Base-by-base conservation (phyloP, 2,329 filamentous ascomycete genomes). In the Phialophora chinensis region DNA sequence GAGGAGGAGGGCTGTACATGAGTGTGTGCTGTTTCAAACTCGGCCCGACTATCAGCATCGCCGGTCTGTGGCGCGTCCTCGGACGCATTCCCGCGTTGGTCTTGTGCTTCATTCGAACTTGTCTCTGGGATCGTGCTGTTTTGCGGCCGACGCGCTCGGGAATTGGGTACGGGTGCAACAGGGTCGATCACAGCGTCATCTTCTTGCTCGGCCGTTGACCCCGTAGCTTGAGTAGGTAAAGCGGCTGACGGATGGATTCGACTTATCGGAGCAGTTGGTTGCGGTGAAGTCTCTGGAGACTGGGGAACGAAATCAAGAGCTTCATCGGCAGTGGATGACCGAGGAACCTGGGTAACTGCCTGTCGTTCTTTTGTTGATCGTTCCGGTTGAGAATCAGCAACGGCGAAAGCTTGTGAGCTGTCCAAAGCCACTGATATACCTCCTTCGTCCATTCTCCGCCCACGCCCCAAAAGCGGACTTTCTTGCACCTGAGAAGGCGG, bases 321-420 rank as follows among this genome's bases (percentile, higher is more conserved):
- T 44, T 31, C 67, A 25, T 63, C 56, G 55, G 49, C 55, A 17
- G 52, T 31, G 20, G 52, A 61, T 11, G 62, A 62, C 47, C 66
- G 67, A n/a, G 49, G 35, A 25, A 53, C 31, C 20, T 56, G 59
- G 27, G 38, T 54, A 44, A 47, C 17, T 31, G 31, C 55, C 31
- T 44, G 58, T 25, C 12, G 52, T 38, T 49, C 57, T 49, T 35
- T 62, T 14, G 23, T 44, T 12, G 59, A 52, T 25, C 69, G 71
- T 29, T 68, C 65, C 23, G 67, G 55, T 58, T 72, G 71, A 42
- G 69, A 72, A 62, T 72, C 66, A 47, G 68, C 68, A 12, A 72
- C 59, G 14, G 68, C 69, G 56, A 69, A 69, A 4, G 54, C 50
- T 44, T 66, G 59, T 42, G 68, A 68, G 35, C 68, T 66, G 31